phyloP scores from a whole-genome alignment of 2,329 filamentous ascomycete species.

The Cytospora piceicola region DNA sequence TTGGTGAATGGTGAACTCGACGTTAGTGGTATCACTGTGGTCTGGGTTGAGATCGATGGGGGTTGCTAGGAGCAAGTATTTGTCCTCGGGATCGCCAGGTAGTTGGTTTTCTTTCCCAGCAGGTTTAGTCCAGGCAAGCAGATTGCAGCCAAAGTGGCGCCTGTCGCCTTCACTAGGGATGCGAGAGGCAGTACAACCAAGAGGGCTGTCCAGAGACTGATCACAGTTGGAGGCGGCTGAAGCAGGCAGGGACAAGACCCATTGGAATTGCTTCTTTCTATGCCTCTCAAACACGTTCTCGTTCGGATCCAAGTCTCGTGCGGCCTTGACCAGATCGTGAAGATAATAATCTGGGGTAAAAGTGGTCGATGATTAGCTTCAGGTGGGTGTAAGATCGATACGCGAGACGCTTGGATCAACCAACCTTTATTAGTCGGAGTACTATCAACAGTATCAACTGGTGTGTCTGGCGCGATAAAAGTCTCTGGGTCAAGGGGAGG shows the following conservation, averaged over 20 bases:
- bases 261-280: conserved; percentile 55
- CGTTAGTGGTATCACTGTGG: neutral
- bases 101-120: conserved; percentile 34
- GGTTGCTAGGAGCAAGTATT: conserved; percentile 54
- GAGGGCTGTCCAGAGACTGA: conserved; percentile 11
- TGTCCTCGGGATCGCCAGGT: conserved; percentile 40
- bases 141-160: conserved; percentile 43
- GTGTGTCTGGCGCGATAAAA: conserved; percentile 25
- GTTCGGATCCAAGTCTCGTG: conserved; percentile 29
- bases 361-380: neutral
- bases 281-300: conserved; percentile 47
- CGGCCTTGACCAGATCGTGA: conserved; percentile 29
- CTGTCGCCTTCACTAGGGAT: conserved; percentile 6
- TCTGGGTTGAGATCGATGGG: conserved; percentile 39
- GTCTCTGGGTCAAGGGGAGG: conserved; percentile 26
- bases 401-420: neutral
- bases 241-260: conserved; percentile 48
- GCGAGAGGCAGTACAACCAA: conserved; percentile 3
- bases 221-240: conserved; percentile 27
- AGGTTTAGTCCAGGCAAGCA: conserved; percentile 46
- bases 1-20: conserved; percentile 17
- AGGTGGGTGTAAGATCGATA: neutral
- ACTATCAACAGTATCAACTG: conserved; percentile 5
- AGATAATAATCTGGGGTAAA: conserved; percentile 15
- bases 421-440: conserved; percentile 12